Conservation (phyloP, 2,329 filamentous ascomycete genomes). For the Fusarium illudens region DNA sequence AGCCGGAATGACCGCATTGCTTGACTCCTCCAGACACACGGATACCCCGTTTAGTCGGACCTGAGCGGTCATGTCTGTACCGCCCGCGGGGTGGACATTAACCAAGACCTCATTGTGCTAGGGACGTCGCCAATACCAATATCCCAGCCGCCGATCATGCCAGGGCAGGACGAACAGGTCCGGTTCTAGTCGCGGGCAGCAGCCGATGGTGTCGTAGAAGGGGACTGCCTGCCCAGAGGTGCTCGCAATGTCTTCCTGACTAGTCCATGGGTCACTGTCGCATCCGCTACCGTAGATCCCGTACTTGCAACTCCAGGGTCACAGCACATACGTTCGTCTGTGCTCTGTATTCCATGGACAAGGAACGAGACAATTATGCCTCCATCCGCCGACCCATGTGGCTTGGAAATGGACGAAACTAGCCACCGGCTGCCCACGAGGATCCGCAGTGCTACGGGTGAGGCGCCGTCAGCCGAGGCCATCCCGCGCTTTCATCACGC, state of each 20-base stretch:
- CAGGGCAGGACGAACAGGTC: slow-evolving; percentile 3
- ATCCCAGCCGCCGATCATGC: slow-evolving; percentile 33
- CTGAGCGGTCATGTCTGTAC: not conserved
- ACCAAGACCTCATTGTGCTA: slow-evolving; percentile 2
- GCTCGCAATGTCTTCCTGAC: slow-evolving; percentile 30
- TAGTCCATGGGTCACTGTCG: not conserved
- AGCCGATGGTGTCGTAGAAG: not conserved
- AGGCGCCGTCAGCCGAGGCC: slow-evolving; percentile 13
- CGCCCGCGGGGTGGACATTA: not conserved
- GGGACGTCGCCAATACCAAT: not conserved
- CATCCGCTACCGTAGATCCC: not conserved
- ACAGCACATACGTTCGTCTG: slow-evolving; percentile 7
- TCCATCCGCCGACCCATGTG: slow-evolving; percentile 21
- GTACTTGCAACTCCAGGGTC: not conserved
- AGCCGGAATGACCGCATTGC: not conserved
- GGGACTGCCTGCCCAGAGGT: not conserved
- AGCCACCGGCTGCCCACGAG: slow-evolving; percentile 7
- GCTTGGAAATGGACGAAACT: slow-evolving; percentile 24
- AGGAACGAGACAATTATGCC: not conserved
- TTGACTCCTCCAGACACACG: not conserved
- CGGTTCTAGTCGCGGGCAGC: not conserved
- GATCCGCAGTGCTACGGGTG: slow-evolving; percentile 20
- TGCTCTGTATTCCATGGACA: not conserved
- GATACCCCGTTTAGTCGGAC: not conserved
- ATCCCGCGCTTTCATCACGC: slow-evolving; percentile 16